Evolutionary conservation across 192 early-diverging fungal genomes (phyloP), one percentile per base, ranked within the genome.

Genomic region (Backusella mclennaniae): DNA sequence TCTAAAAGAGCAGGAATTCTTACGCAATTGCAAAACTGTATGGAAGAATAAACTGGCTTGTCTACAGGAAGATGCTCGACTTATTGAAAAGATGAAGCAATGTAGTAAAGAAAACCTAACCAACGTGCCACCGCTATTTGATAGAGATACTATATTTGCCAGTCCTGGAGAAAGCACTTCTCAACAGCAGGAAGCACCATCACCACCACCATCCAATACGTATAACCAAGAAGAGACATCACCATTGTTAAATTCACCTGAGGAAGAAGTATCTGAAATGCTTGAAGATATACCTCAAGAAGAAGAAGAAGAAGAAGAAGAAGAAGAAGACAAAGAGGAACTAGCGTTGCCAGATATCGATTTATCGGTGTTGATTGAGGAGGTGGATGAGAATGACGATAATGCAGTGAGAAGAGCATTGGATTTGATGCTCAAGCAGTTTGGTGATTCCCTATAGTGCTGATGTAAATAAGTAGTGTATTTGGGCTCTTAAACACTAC

Each of bases 341-440:
- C 7, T n/a, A 21, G 19, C 53, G 21, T 9, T 19, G 21, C 53
- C 56, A 29, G 56, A 59, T 26, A 9, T 59, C 11, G 56, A 59
- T 59, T 14, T 59, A 26, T 59, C 56, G 23, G 9, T 59, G 9
- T 12, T 59, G 26, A 23, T 4, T 26, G 56, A 29, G 35, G 42
- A 63, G 23, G 56, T 63, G 31, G 71, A 41, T 33, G 71, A 73
- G 31, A 42, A 53, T 15, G 71, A 73, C 31, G 71, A 73, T 6
- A 35, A 74, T 6, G n/a, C 49, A 15, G 21, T 52, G 8, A 74
- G 73, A 66, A 31, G 49, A 59, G 73, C 73, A 11, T 23, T 74
- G 56, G 53, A 46, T 66, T 74, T 26, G 17, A 74, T 74, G 73
- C 35, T 74, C 6, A 31, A 35, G 35, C 41, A 74, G 63, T 74